phyloP scores from a whole-genome alignment of 306 rosid genomes.

The Glycine latifolia region DNA sequence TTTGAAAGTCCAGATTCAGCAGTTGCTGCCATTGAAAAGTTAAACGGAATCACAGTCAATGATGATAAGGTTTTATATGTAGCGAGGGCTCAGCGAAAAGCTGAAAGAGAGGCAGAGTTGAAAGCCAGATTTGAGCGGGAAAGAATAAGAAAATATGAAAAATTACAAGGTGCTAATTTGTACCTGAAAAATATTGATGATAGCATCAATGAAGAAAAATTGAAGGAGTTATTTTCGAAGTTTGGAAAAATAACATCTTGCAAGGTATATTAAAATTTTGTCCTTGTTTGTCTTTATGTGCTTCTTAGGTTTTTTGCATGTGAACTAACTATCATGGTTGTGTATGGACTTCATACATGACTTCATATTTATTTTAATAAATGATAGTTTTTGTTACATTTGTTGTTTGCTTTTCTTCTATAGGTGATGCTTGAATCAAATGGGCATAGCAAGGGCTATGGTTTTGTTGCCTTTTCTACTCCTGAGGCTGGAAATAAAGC shows the following conservation, averaged over 20 bases:
- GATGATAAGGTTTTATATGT: not conserved
- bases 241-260: conserved; percentile 37
- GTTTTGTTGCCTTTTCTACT: conserved; percentile 29
- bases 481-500: not conserved
- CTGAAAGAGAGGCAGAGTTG: conserved; percentile 18
- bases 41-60: not conserved
- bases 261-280: conserved; percentile 29
- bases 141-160: conserved; percentile 2
- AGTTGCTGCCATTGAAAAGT: not conserved
- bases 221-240: conserved; percentile 20
- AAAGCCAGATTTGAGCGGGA: conserved; percentile 22
- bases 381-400: not conserved
- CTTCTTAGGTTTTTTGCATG: no score
- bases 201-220: conserved; percentile 9
- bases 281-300: not conserved
- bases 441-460: conserved; percentile 37
- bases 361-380: no score
- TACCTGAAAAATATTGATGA: conserved; percentile 36
- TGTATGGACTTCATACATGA: no score
- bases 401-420: not conserved
- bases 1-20: conserved; percentile 31
- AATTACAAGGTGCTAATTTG: conserved; percentile 1
- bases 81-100: conserved; percentile 22
- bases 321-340: no score
- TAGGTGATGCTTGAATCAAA: conserved; percentile 39